Percentiles rank a stretch among this genome's conserved stretches.
These are phyloP conservation scores for Lathyrus tuberosus DNA, from an alignment of 306 rosid genomes.

Conservation along the genomic window DNA sequence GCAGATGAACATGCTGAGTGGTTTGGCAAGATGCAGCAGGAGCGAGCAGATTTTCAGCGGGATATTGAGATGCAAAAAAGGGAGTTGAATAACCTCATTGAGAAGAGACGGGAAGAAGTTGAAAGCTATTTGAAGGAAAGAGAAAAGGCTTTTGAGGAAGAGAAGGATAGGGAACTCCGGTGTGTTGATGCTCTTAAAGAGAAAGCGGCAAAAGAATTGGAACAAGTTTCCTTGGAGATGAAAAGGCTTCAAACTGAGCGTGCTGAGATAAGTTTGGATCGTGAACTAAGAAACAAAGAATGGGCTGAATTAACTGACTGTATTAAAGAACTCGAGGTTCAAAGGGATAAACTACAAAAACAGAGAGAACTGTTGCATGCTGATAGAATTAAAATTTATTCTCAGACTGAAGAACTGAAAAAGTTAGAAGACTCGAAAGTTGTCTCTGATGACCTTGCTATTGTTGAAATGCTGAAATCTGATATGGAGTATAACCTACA, in stretches of 20 bases:
- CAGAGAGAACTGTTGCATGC: constrained; percentile 89
- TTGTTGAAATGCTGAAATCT: constrained; percentile 56
- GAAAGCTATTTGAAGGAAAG: constrained; percentile 80
- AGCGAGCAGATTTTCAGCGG: constrained; percentile 72
- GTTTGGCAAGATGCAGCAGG: constrained; percentile 88
- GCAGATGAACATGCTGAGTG: constrained; percentile 78
- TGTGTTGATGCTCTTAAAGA: constrained; percentile 66
- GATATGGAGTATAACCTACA: constrained; percentile 55
- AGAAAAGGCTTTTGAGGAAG: constrained; percentile 74
- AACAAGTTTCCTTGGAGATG: constrained; percentile 75
- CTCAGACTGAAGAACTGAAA: constrained; percentile 72
- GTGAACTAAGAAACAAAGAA: constrained; percentile 79
- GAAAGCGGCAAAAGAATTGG: constrained; percentile 71
- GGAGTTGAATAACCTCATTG: constrained; percentile 79
- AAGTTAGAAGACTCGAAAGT: constrained; percentile 69
- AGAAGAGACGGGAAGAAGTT: constrained; percentile 86
- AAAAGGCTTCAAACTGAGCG: constrained; percentile 80
- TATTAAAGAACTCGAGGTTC: constrained; percentile 84
- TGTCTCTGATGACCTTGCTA: constrained; percentile 63
- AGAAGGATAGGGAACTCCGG: constrained; percentile 69
- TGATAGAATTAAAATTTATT: constrained; percentile 73
- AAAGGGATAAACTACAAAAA: constrained; percentile 80
- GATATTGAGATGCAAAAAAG: constrained; percentile 78
- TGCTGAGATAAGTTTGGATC: constrained; percentile 77
- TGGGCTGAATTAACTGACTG: constrained; percentile 87